Evolutionary conservation across 2,329 filamentous ascomycete genomes (phyloP).

Genomic region (Trichophyton simii): DNA sequence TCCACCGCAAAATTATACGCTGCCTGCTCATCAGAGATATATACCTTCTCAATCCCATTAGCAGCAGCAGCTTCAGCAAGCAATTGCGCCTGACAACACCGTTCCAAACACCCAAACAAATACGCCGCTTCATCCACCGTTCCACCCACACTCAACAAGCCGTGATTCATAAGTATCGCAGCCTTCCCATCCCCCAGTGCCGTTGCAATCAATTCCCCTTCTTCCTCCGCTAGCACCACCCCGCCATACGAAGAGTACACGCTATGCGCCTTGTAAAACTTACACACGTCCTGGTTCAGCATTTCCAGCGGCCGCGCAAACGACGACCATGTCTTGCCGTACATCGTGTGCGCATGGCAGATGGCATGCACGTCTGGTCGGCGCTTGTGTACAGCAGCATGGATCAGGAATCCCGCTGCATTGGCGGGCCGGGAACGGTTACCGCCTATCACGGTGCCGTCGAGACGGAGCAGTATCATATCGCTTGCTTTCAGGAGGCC

Average conservation of each 20-base stretch:
- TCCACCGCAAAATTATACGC: conserved; percentile 19
- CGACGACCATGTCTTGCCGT: conserved; percentile 34
- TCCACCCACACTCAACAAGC: conserved; percentile 54
- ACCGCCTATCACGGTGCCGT: conserved; percentile 19
- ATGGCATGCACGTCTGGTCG: conserved; percentile 41
- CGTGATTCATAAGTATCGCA: conserved; percentile 58
- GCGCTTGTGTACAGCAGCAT: conserved; percentile 38
- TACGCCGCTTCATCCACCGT: conserved; percentile 67
- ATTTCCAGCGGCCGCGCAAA: conserved; percentile 34
- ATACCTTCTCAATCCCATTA: conserved; percentile 39
- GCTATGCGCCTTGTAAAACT: conserved; percentile 51
- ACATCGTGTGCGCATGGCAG: conserved; percentile 36
- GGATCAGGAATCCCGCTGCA: conserved; percentile 38
- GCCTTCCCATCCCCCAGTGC: conserved; percentile 51
- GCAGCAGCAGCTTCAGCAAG: conserved; percentile 54
- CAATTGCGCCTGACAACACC: conserved; percentile 56
- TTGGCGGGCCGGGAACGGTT: conserved; percentile 28
- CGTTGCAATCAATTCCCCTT: conserved; percentile 51
- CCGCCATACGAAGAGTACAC: conserved; percentile 55
- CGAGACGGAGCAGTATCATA: conserved; percentile 34
- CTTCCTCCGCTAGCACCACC: conserved; percentile 49
- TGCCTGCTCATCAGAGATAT: conserved; percentile 45
- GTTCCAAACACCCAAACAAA: conserved; percentile 55
- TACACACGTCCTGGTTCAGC: conserved; percentile 41
- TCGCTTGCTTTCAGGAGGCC: conserved; percentile 32